Evolutionary conservation across 164 flowering plant species (phyloP).

Genomic region (Hamamelis virginiana): DNA sequence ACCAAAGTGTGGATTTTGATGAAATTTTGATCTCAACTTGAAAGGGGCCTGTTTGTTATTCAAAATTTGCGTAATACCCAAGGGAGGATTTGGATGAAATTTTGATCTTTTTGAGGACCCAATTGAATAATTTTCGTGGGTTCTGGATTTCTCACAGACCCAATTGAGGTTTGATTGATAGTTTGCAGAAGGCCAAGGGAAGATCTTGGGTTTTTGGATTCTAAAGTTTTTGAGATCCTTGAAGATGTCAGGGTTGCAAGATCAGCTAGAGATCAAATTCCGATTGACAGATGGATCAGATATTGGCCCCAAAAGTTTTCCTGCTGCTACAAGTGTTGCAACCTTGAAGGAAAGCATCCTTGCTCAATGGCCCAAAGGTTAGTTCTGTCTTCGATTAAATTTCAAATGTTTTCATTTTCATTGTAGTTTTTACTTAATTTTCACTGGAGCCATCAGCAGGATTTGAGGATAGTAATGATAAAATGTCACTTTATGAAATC

Average conservation of each 20-base stretch:
- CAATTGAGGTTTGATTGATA: neutral
- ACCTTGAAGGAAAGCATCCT: slow-evolving; percentile 76
- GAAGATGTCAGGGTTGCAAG: slow-evolving; percentile 66
- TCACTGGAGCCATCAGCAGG: neutral
- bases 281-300: slow-evolving; percentile 79
- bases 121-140: neutral
- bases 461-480: neutral
- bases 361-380: slow-evolving; percentile 95
- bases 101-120: slow-evolving; percentile 1
- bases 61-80: slow-evolving; percentile 8
- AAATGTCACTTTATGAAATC: neutral
- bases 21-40: neutral
- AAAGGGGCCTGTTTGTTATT: neutral
- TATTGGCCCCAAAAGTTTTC: slow-evolving; percentile 74
- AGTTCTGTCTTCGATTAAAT: neutral
- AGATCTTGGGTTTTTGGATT: slow-evolving; percentile 22
- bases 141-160: neutral
- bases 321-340: slow-evolving; percentile 68
- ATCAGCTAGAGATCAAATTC: slow-evolving; percentile 80
- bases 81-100: neutral
- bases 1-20: neutral
- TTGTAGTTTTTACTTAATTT: neutral
- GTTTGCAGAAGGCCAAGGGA: neutral
- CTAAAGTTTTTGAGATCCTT: slow-evolving; percentile 8
- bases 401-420: neutral